Evolutionary conservation across 768 basidiomycete species (phyloP).

Genomic region (Rhizopogon vesiculosus): DNA sequence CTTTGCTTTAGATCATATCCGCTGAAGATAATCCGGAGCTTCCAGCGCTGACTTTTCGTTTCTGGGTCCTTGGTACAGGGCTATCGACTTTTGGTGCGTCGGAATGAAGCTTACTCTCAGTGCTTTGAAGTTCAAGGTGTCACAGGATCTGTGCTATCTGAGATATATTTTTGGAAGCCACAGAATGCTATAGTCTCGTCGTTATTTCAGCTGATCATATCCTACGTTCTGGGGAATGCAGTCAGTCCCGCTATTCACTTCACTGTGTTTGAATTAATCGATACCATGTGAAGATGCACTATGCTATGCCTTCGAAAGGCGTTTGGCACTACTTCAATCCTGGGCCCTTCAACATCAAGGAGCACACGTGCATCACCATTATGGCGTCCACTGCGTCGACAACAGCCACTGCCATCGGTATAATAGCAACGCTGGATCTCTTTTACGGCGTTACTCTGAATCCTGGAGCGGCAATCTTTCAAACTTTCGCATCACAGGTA

Average conservation of each 20-base stretch:
- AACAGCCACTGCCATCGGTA: conserved; percentile 53
- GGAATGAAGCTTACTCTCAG: neutral
- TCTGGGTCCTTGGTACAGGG: conserved; percentile 43
- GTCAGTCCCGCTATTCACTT: conserved; percentile 34
- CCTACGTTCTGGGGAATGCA: conserved; percentile 46
- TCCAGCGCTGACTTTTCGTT: conserved; percentile 44
- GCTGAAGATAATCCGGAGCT: conserved; percentile 45
- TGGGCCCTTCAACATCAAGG: conserved; percentile 59
- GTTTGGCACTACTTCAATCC: conserved; percentile 56
- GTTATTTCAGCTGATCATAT: conserved; percentile 52
- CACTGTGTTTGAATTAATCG: neutral
- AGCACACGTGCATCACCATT: conserved; percentile 60
- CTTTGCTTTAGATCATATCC: conserved; percentile 37
- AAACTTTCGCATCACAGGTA: conserved; percentile 46
- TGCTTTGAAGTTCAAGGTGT: conserved; percentile 20
- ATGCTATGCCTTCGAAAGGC: conserved; percentile 7
- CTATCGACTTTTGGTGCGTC: conserved; percentile 40
- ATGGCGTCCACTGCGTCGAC: conserved; percentile 56
- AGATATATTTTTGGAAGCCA: conserved; percentile 34
- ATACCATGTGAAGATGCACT: conserved; percentile 8
- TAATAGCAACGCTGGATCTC: conserved; percentile 55
- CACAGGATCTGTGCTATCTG: conserved; percentile 29
- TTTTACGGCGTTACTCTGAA: conserved; percentile 49
- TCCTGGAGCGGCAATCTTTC: conserved; percentile 48
- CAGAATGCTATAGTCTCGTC: conserved; percentile 51